These are phyloP conservation scores for Boletus vinaceobasis DNA, from an alignment of 768 basidiomycete genomes.

Conservation along the genomic window DNA sequence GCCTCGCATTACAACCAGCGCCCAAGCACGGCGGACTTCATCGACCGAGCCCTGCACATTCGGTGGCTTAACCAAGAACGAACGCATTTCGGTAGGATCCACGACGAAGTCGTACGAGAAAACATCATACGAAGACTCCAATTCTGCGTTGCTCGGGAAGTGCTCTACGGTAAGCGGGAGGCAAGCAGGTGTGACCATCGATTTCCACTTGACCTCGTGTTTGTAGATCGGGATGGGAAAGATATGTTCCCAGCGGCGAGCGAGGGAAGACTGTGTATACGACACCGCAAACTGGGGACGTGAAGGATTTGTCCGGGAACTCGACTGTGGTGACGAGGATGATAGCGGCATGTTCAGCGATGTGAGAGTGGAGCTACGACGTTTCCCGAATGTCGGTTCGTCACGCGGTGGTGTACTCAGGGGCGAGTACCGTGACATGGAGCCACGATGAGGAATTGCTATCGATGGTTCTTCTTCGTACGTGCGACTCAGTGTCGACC, in stretches of 20 bases:
- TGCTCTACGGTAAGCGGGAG: conserved; percentile 89
- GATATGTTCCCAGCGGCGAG: conserved; percentile 86
- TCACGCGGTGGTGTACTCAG: conserved; percentile 69
- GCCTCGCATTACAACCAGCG: conserved; percentile 79
- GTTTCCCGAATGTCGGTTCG: conserved; percentile 48
- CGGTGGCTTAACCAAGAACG: conserved; percentile 78
- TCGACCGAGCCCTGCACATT: conserved; percentile 46
- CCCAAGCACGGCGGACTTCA: conserved; percentile 66
- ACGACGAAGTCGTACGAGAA: conserved; percentile 88
- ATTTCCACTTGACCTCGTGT: conserved; percentile 90
- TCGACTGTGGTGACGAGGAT: conserved; percentile 42
- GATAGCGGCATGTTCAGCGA: conserved; percentile 41
- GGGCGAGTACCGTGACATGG: conserved; percentile 57
- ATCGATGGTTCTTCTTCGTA: conserved; percentile 55
- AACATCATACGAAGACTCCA: conserved; percentile 74
- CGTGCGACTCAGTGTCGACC: conserved; percentile 48
- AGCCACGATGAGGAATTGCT: conserved; percentile 42
- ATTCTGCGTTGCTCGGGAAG: conserved; percentile 72
- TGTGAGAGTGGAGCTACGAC: conserved; percentile 47
- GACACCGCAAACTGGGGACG: conserved; percentile 56
- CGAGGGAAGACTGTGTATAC: conserved; percentile 67
- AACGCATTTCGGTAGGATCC: conserved; percentile 78
- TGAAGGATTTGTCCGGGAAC: conserved; percentile 60
- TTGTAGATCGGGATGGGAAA: conserved; percentile 71
- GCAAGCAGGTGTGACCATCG: conserved; percentile 79